These are phyloP conservation scores for Neobulgaria alba DNA, from an alignment of 2,329 filamentous ascomycete genomes.

Conservation along the genomic window DNA sequence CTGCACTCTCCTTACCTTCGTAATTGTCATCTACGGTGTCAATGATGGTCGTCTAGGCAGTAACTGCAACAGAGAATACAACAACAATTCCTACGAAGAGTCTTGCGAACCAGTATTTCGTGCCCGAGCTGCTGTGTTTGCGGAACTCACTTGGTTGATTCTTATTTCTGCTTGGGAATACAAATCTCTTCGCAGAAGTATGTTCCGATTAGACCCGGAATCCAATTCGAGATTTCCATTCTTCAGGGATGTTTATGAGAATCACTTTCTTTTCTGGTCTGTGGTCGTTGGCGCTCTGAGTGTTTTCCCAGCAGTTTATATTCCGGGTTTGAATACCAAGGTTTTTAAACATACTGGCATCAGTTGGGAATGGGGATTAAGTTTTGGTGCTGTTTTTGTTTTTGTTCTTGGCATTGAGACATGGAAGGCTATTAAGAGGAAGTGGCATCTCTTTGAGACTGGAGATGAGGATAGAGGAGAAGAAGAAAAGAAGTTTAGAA, in stretches of 20 bases:
- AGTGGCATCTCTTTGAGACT: constrained; percentile 22
- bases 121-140: constrained; percentile 47
- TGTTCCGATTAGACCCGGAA: constrained; percentile 46
- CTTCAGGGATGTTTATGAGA: constrained; percentile 40
- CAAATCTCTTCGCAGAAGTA: constrained; percentile 45
- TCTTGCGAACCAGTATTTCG: constrained; percentile 45
- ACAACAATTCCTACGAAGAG: constrained; percentile 40
- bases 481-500: constrained; percentile 14
- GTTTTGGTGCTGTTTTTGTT: constrained; percentile 45
- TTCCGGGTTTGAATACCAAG: constrained; percentile 52
- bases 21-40: constrained; percentile 43
- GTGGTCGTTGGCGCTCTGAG: constrained; percentile 44
- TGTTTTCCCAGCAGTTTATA: constrained; percentile 52
- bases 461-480: constrained; percentile 15
- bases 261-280: constrained; percentile 52
- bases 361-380: constrained; percentile 56
- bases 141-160: constrained; percentile 46
- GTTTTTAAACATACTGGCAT: constrained; percentile 56
- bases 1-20: constrained; percentile 40
- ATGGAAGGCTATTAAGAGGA: constrained; percentile 55
- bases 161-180: constrained; percentile 52
- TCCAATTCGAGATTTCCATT: constrained; percentile 31
- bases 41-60: constrained; percentile 42
- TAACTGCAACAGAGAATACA: constrained; percentile 44
- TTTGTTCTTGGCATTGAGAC: constrained; percentile 53